Base-by-base conservation (phyloP, 257 asterid species). In the Leonotis leonurus region DNA sequence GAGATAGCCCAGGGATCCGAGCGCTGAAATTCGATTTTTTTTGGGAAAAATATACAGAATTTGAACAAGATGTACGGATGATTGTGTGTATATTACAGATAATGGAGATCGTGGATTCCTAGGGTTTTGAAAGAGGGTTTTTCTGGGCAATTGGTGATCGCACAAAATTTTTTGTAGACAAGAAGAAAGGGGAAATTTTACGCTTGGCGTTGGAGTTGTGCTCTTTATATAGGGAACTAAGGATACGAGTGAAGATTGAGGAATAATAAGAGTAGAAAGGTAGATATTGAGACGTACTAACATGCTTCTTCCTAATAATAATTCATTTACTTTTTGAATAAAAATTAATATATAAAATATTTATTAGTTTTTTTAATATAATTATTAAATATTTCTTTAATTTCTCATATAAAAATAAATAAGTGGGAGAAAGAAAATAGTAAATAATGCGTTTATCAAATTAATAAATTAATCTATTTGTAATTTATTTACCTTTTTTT, bases 81-180 rank as follows among this genome's bases (percentile, higher is more conserved):
- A 43, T 21, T 59, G 58, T 67, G 62, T 30, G 49, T 61, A 71
- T 33, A n/a, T 64, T 30, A 65, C 54, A 60, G 70, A 39, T 24
- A 20, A 61, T 21, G 45, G 62, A 40, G 81, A 76, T 71, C 81
- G 75, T 44, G 73, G 64, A 32, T 57, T 63, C 63, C 76, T 65
- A 77, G 82, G 82, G 82, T 77, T 77, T 77, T 77, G 78, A 41
- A 41, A 70, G 65, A 73, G 81, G 81, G 78, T 54, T 72, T 77
- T 77, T 72, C 62, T 33, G 48, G 52, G 75, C 67, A 74, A 72
- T 60, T 64, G 73, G 57, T 69, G 82, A 77, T 73, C 79, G 73
- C 71, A 41, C 33, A 56, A 67, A 67, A 56, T 57, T 49, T 56
- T 68, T 27, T 3, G 33, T 27, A n/a, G 33, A 27, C 3, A 2